phyloP scores from a whole-genome alignment of 1,284 basidiomycete genomes.

The Vanrija humicola region DNA sequence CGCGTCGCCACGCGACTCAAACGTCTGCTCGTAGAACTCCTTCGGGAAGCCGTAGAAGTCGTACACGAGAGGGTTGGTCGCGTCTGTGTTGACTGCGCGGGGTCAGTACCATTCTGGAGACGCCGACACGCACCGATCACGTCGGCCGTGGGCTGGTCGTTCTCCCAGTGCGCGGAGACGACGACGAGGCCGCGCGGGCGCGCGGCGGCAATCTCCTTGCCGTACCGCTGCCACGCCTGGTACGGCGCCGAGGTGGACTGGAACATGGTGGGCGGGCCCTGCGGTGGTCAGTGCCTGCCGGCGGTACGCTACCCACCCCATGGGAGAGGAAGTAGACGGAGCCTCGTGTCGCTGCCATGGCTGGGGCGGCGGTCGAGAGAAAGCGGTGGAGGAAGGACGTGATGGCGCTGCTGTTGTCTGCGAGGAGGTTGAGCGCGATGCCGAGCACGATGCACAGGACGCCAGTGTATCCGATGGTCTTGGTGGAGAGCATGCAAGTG shows the following conservation, averaged over 20 bases:
- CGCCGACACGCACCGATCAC: conserved; percentile 28
- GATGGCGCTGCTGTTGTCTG: too few relatives aligned
- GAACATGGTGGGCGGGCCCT: conserved; percentile 52
- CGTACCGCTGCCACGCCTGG: conserved; percentile 48
- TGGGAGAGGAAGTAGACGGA: conserved; percentile 44
- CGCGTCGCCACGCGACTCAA: conserved; percentile 30
- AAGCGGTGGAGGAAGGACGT: too few relatives aligned
- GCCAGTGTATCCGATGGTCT: too few relatives aligned
- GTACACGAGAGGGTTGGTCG: conserved; percentile 48
- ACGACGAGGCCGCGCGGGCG: conserved; percentile 48
- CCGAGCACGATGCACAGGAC: too few relatives aligned
- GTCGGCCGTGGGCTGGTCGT: conserved; percentile 13
- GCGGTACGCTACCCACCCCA: conserved; percentile 23
- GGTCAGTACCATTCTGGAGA: conserved; percentile 1
- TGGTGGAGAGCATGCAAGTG: too few relatives aligned
- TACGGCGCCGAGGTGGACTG: conserved; percentile 43
- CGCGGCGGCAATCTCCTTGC: conserved; percentile 29
- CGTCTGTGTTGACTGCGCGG: conserved; percentile 40
- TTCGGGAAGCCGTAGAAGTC: conserved; percentile 52
- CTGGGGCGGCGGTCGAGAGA: too few relatives aligned
- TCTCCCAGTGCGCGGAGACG: conserved; percentile 53
- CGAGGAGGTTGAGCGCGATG: too few relatives aligned
- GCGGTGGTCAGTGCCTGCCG: not conserved
- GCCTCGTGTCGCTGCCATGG: too few relatives aligned
- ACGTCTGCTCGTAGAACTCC: conserved; percentile 48